Evolutionary conservation across 1,139 yeast species (phyloP), one percentile per base, ranked within the genome.

Genomic region (Blastobotrys apis): DNA sequence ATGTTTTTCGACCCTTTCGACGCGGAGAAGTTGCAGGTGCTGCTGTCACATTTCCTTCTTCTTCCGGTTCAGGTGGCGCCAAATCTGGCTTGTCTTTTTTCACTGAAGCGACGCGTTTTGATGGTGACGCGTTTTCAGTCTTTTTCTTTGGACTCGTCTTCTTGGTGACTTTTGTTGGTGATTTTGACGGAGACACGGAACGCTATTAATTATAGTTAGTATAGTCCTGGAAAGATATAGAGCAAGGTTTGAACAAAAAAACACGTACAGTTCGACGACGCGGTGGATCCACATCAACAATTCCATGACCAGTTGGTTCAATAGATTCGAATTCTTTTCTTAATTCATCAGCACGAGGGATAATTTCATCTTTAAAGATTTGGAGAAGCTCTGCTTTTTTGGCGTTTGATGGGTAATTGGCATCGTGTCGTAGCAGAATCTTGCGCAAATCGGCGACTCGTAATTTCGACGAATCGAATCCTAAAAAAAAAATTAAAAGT

Each of bases 371-470:
- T 15, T 71, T 64, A 59, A 80, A 84, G 4, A 82, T 58, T 15
- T 67, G 68, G 6, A 85, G 64, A 47, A 84, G 68, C 8, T 75
- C 77, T 3, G 74, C 64, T 62, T 87, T 87, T 57, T 79, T 82
- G 8, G 85, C 79, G 42, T 75, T 72, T 3, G 84, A 70, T 0
- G 81, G 73, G 57, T 71, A 80, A 6, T 65, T 64, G 19, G 86
- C 69, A n/a, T 73, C 69, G 59, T 84, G 74, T 44, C 75, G 77
- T 27, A 71, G 64, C 47, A 87, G 69, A 33, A 84, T 70, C 32
- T 78, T 72, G 53, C 92, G 72, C 56, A 87, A 69, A 48, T 82
- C 77, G 4, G 85, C 75, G 30, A 81, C 78, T 37, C 78, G 81
- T 52, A 83, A 66, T 31, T 74, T 65, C 35, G 70, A 68, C 10